phyloP scores from a whole-genome alignment of 805 yeast genomes.

The Blastobotrys americana region DNA sequence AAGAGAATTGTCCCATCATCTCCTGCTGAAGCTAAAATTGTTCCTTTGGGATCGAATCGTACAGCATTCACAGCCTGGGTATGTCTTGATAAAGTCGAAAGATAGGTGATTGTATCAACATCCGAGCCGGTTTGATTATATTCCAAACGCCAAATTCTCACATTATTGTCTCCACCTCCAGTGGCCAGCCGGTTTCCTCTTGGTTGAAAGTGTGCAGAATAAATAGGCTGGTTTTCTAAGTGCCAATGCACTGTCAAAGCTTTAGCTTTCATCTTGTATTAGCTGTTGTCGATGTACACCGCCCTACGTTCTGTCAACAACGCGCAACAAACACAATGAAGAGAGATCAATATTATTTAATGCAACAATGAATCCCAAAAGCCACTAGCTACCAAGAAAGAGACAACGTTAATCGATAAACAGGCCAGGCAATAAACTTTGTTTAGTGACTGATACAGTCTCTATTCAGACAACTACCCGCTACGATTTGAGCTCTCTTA shows the following conservation, averaged over 20 bases:
- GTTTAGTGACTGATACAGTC: too few species aligned
- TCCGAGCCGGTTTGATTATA: conserved; percentile 28
- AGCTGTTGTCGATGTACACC: background rate
- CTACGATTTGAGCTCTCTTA: too few species aligned
- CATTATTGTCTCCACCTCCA: conserved; percentile 90
- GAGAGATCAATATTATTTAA: too few species aligned
- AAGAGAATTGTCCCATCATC: conserved; percentile 87
- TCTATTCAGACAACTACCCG: too few species aligned
- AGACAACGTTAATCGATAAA: too few species aligned
- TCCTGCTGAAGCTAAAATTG: conserved; percentile 75
- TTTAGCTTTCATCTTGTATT: conserved; percentile 28
- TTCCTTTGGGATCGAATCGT: conserved; percentile 65
- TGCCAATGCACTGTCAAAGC: conserved; percentile 38
- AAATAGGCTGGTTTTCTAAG: conserved; percentile 35
- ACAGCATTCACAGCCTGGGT: conserved; percentile 93
- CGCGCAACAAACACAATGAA: too few species aligned
- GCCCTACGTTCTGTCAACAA: too few species aligned
- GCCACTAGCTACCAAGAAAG: too few species aligned
- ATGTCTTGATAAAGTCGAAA: conserved; percentile 77
- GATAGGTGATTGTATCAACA: conserved; percentile 49
- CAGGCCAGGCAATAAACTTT: too few species aligned
- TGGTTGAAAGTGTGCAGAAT: conserved; percentile 11
- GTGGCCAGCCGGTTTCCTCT: conserved; percentile 54
- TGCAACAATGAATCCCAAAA: too few species aligned
- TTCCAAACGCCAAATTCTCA: conserved; percentile 43